phyloP scores from a whole-genome alignment of 106 monocot genomes.

The Alisma plantagoaquatica region DNA sequence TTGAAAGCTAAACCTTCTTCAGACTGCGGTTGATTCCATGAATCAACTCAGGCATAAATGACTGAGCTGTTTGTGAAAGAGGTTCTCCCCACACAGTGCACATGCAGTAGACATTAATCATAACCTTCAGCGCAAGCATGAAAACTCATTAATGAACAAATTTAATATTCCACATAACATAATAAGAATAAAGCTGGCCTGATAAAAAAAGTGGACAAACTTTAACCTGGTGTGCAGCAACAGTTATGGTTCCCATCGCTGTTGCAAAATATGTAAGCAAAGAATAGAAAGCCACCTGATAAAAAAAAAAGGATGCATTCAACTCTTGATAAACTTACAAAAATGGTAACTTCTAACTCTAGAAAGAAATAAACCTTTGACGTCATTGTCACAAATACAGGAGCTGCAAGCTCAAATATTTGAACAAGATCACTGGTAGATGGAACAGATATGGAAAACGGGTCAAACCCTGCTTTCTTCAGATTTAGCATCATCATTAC shows the following conservation, averaged over 20 bases:
- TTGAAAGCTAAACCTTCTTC: slow-evolving; percentile 51
- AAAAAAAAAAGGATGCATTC: background rate
- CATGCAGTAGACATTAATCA: slow-evolving; percentile 89
- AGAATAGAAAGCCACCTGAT: slow-evolving; percentile 86
- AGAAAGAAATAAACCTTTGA: slow-evolving; percentile 77
- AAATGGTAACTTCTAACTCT: too few relatives aligned
- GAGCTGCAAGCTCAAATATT: slow-evolving; percentile 81
- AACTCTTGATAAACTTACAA: background rate
- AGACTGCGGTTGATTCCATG: slow-evolving; percentile 78
- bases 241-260: slow-evolving; percentile 82
- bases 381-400: slow-evolving; percentile 94
- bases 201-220: background rate
- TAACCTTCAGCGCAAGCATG: slow-evolving; percentile 47
- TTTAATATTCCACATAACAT: background rate
- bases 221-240: slow-evolving; percentile 92
- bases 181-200: background rate
- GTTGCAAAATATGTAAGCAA: slow-evolving; percentile 91
- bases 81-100: slow-evolving; percentile 98
- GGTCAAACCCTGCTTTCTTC: slow-evolving; percentile 42
- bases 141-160: background rate
- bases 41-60: slow-evolving; percentile 97
- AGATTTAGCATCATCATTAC: slow-evolving; percentile 76
- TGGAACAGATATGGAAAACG: slow-evolving; percentile 53
- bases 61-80: slow-evolving; percentile 94
- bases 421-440: slow-evolving; percentile 59